Conservation (phyloP, 2,329 filamentous ascomycete genomes). For the Botrytis paeoniae region DNA sequence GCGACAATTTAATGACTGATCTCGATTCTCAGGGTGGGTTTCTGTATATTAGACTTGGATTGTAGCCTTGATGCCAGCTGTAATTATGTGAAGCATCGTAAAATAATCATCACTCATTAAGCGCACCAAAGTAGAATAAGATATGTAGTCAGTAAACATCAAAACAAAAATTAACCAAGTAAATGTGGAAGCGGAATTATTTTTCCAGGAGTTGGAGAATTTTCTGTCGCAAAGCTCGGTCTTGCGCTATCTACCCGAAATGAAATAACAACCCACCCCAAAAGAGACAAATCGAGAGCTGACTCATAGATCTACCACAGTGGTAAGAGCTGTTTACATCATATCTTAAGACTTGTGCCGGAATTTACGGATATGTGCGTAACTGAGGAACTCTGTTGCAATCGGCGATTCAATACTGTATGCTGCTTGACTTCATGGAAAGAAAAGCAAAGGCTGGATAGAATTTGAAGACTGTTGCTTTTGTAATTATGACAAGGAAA, state of each 20-base stretch:
- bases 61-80: background rate
- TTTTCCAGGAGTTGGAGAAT: background rate
- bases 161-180: background rate
- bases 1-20: too few relatives aligned
- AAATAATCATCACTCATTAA: background rate
- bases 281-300: background rate
- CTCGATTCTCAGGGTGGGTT: too few relatives aligned
- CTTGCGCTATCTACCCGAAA: background rate
- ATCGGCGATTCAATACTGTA: background rate
- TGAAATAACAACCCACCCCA: background rate
- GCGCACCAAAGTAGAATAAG: too few relatives aligned
- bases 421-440: too few relatives aligned
- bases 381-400: background rate
- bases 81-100: background rate
- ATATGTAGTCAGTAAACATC: background rate
- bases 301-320: too few relatives aligned
- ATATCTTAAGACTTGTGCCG: background rate
- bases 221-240: background rate
- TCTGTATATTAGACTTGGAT: background rate
- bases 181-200: background rate
- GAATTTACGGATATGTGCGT: background rate
- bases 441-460: too few relatives aligned
- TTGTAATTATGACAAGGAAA: too few relatives aligned
- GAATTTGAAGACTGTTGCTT: too few relatives aligned
- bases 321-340: background rate